These are phyloP conservation scores for Pleurotus ostreatus DNA, from an alignment of 768 basidiomycete species.

Conservation along the genomic window DNA sequence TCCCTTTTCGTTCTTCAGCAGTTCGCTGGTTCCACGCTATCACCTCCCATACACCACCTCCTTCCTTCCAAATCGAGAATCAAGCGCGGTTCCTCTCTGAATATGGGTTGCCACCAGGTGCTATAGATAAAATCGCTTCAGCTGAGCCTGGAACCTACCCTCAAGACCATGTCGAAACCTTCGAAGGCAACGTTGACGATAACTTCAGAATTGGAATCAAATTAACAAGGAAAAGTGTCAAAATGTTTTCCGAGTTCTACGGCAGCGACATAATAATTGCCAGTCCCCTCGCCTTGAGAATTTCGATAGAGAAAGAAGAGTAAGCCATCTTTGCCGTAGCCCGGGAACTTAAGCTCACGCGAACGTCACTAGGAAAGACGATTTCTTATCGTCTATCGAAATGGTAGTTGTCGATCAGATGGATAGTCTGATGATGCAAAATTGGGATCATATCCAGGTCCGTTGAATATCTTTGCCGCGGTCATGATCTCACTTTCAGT, in stretches of 20 bases:
- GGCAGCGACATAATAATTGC: constrained; percentile 88
- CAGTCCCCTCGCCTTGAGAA: constrained; percentile 86
- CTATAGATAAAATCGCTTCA: constrained; percentile 73
- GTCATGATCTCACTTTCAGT: neutral
- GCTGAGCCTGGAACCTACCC: constrained; percentile 80
- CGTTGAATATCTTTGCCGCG: constrained; percentile 10
- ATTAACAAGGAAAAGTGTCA: constrained; percentile 87
- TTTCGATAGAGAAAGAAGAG: constrained; percentile 95
- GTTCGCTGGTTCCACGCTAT: constrained; percentile 80
- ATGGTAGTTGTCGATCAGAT: constrained; percentile 87
- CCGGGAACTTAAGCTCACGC: neutral
- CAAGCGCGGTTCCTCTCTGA: constrained; percentile 76
- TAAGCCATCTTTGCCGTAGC: constrained; percentile 30
- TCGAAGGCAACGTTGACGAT: constrained; percentile 97
- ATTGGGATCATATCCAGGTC: constrained; percentile 98
- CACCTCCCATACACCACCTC: constrained; percentile 67
- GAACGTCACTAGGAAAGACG: constrained; percentile 54
- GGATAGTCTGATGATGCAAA: constrained; percentile 95
- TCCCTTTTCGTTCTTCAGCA: constrained; percentile 91
- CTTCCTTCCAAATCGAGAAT: constrained; percentile 84
- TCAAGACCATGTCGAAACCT: constrained; percentile 85
- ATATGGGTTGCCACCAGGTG: constrained; percentile 77
- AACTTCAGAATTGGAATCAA: constrained; percentile 91
- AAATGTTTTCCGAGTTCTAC: constrained; percentile 89
- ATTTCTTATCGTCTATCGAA: constrained; percentile 93